Base-by-base conservation (phyloP, 1,139 yeast species). In the Diutina sp. region DNA sequence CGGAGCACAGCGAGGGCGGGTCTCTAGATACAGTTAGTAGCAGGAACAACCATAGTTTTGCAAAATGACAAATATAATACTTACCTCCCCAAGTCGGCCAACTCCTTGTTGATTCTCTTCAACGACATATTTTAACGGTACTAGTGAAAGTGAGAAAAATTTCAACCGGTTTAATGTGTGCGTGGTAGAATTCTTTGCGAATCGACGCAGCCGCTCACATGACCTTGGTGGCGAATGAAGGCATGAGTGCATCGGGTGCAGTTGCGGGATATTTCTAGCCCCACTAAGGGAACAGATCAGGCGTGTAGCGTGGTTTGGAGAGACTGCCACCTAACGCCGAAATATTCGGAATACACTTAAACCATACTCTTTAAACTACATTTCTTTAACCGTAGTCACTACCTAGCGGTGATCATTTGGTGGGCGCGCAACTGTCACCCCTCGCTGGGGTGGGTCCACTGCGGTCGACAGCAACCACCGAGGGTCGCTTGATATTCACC, bases 1-100 rank as follows among this genome's bases (percentile, higher is more conserved):
- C 99, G 50, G 98, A 90, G 75, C 99, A 95, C 56, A 97, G 90
- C 59, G 98, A 89, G 67, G 99, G 99, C 62, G 99, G 99, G 72
- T 93, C 99, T 81, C 96, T 89, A 62, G 30, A 60, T 55, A 32
- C 47, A 58, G 74, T 72, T 72, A 73, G 76, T 72, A 58, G 41
- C n/a, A n/a, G n/a, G n/a, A n/a, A n/a, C n/a, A n/a, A n/a, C n/a
- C n/a, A n/a, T n/a, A n/a, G n/a, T n/a, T n/a, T n/a, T 35, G 38
- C 12, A 32, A 35, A 35, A 35, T 35, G 6, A 11, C 14, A 35
- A n/a, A 25, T 2, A 16, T 14, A 3, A 58, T 62, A 85, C 93
- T 74, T 81, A 86, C 93, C 89, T 85, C 72, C 96, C 97, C 69
- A 91, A 82, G 74, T 91, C 98, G 66, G 87, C 86, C 68, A 91